Conservation (phyloP, 306 rosid genomes). For the Potentilla sterilis region DNA sequence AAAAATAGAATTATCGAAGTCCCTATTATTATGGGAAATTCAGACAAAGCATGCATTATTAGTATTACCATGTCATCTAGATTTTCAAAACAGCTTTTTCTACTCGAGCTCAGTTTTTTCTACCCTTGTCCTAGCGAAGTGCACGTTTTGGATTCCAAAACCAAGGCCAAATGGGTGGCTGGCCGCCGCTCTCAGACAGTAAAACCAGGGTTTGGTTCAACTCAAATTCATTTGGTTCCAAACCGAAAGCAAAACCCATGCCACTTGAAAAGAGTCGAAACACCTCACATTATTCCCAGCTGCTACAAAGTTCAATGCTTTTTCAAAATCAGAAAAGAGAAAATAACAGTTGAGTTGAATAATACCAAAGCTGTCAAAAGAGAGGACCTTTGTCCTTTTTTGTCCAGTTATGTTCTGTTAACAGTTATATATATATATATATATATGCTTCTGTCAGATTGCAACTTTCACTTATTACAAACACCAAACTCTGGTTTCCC, state of each 20-base stretch:
- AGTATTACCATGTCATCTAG: slow-evolving; percentile 1
- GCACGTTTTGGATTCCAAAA: neutral
- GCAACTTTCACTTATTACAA: neutral
- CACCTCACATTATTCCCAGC: slow-evolving; percentile 4
- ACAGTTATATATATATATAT: neutral
- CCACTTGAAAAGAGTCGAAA: neutral
- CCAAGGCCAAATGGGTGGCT: neutral
- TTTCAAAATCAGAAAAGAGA: neutral
- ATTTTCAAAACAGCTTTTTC: neutral
- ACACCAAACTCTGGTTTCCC: neutral
- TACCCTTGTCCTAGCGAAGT: slow-evolving; percentile 4
- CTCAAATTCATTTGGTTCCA: neutral
- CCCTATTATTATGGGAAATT: neutral
- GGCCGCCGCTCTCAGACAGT: neutral
- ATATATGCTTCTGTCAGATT: neutral
- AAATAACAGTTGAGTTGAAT: neutral
- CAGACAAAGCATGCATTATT: neutral
- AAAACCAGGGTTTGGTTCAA: neutral
- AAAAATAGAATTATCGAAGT: neutral
- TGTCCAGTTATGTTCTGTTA: neutral
- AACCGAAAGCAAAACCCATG: neutral
- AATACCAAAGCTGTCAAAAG: neutral
- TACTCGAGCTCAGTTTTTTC: neutral
- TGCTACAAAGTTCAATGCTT: slow-evolving; percentile 2
- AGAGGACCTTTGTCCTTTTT: neutral